Evolutionary conservation across 371 early-diverging fungal genomes (phyloP).

Genomic region (Rhizomucor miehei): DNA sequence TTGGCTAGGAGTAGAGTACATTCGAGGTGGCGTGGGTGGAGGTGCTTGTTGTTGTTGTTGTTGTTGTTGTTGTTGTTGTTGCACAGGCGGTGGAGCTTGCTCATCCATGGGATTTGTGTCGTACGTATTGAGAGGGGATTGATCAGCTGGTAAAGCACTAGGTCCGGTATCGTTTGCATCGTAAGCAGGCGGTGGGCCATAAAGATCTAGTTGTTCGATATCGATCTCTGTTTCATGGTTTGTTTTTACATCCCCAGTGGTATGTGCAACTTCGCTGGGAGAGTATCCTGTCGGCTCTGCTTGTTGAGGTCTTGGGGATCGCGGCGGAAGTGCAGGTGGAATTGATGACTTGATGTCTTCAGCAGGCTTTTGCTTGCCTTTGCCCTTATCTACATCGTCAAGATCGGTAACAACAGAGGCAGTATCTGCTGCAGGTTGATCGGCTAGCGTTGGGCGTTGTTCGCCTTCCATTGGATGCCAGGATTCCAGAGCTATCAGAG

Average conservation of each 20-base stretch:
- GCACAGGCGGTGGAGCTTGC: conserved; percentile 15
- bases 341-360: too few species aligned
- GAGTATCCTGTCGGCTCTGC: not conserved
- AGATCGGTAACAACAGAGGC: conserved; percentile 1
- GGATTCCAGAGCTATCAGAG: conserved; percentile 32
- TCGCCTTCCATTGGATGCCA: conserved; percentile 41
- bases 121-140: conserved; percentile 20
- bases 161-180: conserved; percentile 1
- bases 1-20: not conserved
- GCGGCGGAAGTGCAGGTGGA: conserved; percentile 16
- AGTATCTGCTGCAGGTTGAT: not conserved
- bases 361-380: not conserved
- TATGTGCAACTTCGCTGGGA: conserved; percentile 14
- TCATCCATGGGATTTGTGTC: conserved; percentile 3
- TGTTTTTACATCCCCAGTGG: conserved; percentile 26
- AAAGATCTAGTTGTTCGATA: conserved; percentile 27
- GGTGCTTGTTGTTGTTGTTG: conserved; percentile 9
- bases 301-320: conserved; percentile 5
- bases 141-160: conserved; percentile 1
- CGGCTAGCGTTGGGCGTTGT: conserved; percentile 34
- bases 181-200: conserved; percentile 44
- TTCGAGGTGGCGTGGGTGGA: conserved; percentile 1
- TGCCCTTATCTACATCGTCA: not conserved
- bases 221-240: conserved; percentile 18
- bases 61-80: conserved; percentile 12